Evolutionary conservation across 352 stramenopile species (phyloP).

Genomic region (Saprolegnia parasitica): DNA sequence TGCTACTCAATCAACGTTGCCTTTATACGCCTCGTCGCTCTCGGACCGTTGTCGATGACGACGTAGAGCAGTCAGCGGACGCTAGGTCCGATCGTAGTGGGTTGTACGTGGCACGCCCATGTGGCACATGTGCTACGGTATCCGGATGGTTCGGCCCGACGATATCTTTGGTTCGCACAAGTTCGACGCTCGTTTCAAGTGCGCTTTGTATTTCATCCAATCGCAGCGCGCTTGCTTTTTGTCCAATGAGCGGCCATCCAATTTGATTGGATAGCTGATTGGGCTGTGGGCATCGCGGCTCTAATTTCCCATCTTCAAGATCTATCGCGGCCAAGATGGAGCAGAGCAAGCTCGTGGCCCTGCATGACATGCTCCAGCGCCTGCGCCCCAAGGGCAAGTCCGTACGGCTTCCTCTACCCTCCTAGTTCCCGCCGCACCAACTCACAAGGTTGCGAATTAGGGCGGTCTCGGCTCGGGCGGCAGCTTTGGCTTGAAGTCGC

Average conservation of each 20-base stretch:
- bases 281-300: conserved; percentile 4
- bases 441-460: conserved; percentile 30
- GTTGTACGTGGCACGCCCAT: too few species aligned
- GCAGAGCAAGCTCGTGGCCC: conserved; percentile 73
- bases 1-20: too few species aligned
- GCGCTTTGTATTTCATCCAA: conserved; percentile 25
- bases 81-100: too few species aligned
- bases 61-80: too few species aligned
- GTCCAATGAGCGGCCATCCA: conserved; percentile 11
- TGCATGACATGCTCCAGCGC: conserved; percentile 83
- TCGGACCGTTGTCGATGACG: too few species aligned
- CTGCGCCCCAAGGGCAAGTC: conserved; percentile 76
- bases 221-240: neutral
- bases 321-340: conserved; percentile 47
- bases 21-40: too few species aligned
- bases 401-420: conserved; percentile 33
- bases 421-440: neutral
- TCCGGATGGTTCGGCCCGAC: too few species aligned
- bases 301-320: neutral
- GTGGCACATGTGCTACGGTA: too few species aligned
- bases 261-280: conserved; percentile 21
- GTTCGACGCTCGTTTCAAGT: neutral
- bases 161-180: neutral
- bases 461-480: conserved; percentile 62
- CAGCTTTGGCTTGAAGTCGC: conserved; percentile 39